Evolutionary conservation across 2,329 filamentous ascomycete genomes (phyloP).

Genomic region (Arthrocladium fulminans): DNA sequence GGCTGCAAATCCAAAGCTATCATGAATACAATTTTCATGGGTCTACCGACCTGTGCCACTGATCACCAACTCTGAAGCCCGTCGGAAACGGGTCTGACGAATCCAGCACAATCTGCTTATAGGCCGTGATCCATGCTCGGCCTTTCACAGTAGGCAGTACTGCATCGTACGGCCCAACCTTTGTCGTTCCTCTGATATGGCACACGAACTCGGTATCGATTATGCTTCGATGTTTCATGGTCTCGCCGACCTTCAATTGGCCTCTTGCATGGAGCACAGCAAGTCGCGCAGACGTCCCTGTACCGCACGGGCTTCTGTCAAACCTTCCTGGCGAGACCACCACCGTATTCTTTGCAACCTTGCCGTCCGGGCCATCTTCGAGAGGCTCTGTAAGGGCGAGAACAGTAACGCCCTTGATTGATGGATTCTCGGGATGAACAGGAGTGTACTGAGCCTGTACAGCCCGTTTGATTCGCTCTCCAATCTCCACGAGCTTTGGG

Average conservation of each 20-base stretch:
- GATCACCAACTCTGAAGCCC: constrained; percentile 33
- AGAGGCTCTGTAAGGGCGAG: constrained; percentile 34
- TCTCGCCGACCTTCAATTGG: constrained; percentile 30
- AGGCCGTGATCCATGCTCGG: constrained; percentile 39
- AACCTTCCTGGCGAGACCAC: constrained; percentile 40
- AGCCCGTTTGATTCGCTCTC: constrained; percentile 36
- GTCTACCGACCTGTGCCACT: too few species aligned
- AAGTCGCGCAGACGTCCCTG: constrained; percentile 37
- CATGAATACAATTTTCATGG: too few species aligned
- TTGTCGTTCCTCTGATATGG: constrained; percentile 31
- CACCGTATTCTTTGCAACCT: constrained; percentile 33
- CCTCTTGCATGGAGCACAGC: constrained; percentile 38
- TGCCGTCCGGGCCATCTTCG: constrained; percentile 18
- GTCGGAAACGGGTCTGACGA: constrained; percentile 37
- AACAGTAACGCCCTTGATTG: constrained; percentile 35
- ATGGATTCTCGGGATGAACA: constrained; percentile 37
- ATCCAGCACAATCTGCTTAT: constrained; percentile 38
- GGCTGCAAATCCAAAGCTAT: too few species aligned
- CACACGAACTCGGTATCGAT: constrained; percentile 37
- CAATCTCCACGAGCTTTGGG: constrained; percentile 33
- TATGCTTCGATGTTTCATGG: constrained; percentile 34
- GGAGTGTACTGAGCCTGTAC: constrained; percentile 30
- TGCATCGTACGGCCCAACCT: constrained; percentile 33
- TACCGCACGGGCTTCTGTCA: constrained; percentile 41
- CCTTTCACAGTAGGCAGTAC: constrained; percentile 37